Evolutionary conservation across 495 filamentous ascomycete genomes (phyloP).

Genomic region (Geoglossum glabrum): DNA sequence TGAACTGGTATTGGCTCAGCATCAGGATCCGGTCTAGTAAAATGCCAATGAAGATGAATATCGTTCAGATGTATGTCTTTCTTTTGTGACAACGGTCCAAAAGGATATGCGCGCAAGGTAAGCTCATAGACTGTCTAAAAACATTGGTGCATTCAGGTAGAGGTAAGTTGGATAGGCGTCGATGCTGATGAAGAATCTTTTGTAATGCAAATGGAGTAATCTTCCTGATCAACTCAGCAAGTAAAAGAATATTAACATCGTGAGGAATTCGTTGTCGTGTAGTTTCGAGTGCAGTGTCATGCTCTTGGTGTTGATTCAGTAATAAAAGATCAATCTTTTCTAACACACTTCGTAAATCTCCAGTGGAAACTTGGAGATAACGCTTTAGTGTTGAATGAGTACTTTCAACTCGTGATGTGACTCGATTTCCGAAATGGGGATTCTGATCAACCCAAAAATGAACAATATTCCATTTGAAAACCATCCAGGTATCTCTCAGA

Average conservation of each 20-base stretch:
- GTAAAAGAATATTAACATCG: neutral
- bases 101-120: no score
- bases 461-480: neutral
- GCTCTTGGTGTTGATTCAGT: neutral
- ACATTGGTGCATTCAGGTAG: neutral
- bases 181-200: no score
- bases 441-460: neutral
- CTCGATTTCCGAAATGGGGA: neutral
- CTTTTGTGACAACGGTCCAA: neutral
- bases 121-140: no score
- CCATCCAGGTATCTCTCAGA: neutral
- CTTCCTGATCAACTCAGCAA: neutral
- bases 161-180: neutral
- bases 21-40: neutral
- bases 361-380: neutral
- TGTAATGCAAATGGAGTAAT: no score
- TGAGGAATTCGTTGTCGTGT: neutral
- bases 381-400: neutral
- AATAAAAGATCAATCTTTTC: neutral
- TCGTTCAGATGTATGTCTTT: neutral
- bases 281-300: neutral
- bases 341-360: neutral
- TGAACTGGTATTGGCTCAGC: neutral
- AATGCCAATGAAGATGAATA: neutral
- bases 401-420: neutral